Conservation (phyloP, 305 asterid genomes). For the Rubia tinctorum region DNA sequence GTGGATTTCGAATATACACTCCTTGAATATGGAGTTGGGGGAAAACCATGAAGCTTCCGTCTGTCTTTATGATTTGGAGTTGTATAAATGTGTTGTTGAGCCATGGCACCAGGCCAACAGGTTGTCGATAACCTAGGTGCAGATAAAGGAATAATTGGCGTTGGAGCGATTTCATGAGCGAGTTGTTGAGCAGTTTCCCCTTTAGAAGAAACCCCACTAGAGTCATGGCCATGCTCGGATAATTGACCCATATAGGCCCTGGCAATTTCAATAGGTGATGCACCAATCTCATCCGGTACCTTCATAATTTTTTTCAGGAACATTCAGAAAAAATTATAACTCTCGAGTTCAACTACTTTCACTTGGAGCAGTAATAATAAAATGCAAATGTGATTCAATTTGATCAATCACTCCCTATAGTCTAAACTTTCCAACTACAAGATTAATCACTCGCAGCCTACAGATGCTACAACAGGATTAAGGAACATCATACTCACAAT, state of each 20-base stretch:
- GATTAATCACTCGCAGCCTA: not conserved
- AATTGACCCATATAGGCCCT: constrained; percentile 86
- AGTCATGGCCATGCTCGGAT: constrained; percentile 45
- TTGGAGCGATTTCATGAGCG: constrained; percentile 44
- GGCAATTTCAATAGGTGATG: constrained; percentile 92
- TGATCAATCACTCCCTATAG: not conserved
- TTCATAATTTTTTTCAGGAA: constrained; percentile 32
- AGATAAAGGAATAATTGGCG: constrained; percentile 49
- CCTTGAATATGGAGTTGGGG: constrained; percentile 89
- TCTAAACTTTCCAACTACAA: not conserved
- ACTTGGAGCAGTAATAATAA: not conserved
- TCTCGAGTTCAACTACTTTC: not conserved
- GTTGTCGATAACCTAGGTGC: constrained; percentile 53
- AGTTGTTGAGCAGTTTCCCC: constrained; percentile 31
- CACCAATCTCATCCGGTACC: constrained; percentile 68
- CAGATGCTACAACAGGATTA: not conserved
- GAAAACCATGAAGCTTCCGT: constrained; percentile 62
- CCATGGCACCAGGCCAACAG: constrained; percentile 84
- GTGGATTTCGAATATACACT: constrained; percentile 55
- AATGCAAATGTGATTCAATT: not conserved
- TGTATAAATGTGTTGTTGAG: constrained; percentile 44
- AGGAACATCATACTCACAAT: constrained; percentile 39
- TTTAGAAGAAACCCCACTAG: constrained; percentile 30
- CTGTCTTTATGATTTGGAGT: constrained; percentile 74
- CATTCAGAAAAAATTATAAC: not conserved